These are phyloP conservation scores for Cladosporium sp. DNA, from an alignment of 2,329 filamentous ascomycete species.

Conservation along the genomic window DNA sequence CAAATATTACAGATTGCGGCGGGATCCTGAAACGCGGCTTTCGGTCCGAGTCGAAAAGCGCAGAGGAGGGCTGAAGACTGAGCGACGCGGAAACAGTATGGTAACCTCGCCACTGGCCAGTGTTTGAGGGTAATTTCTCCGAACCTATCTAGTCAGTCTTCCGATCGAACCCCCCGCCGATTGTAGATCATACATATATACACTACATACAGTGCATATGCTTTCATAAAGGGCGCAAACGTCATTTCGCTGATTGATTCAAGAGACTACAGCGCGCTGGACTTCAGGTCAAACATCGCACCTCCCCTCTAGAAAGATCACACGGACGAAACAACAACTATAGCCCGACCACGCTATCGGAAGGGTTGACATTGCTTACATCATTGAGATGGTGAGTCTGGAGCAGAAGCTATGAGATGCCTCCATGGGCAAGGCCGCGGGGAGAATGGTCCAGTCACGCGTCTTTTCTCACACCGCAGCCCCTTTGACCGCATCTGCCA, in stretches of 20 bases:
- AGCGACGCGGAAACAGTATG: not conserved
- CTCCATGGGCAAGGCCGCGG: not conserved
- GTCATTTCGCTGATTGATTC: not conserved
- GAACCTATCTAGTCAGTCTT: not conserved
- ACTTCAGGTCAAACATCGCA: not conserved
- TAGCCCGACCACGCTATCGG: not conserved
- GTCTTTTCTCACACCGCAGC: not conserved
- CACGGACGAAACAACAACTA: not conserved
- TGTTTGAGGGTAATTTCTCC: not conserved
- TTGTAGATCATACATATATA: not conserved
- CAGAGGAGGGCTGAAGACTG: not conserved
- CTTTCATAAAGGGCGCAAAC: not conserved
- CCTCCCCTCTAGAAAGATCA: not conserved
- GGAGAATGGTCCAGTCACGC: not conserved
- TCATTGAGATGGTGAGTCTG: not conserved
- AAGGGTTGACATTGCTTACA: not conserved
- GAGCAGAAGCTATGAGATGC: not conserved
- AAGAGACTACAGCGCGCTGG: not conserved
- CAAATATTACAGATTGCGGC: not conserved
- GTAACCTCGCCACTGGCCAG: not conserved
- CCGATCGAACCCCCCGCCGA: not conserved
- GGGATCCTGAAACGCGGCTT: not conserved
- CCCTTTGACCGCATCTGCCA: not conserved
- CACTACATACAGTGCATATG: not conserved
- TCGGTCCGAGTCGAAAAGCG: not conserved